These are phyloP conservation scores for Zalerion maritima DNA, from an alignment of 495 filamentous ascomycete genomes.

Conservation along the genomic window DNA sequence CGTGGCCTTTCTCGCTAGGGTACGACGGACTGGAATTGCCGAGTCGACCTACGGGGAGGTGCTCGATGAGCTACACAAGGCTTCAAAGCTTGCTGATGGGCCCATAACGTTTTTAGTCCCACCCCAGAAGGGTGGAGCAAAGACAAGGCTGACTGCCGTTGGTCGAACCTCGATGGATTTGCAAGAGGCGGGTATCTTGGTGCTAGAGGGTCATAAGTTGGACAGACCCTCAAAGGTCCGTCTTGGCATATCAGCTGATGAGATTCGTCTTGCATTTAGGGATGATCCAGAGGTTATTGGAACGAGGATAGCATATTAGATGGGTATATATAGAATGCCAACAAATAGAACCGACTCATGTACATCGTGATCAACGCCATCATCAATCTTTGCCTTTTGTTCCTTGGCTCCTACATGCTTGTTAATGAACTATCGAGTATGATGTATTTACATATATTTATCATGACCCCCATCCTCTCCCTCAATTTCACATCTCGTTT, in stretches of 20 bases:
- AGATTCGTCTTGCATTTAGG: constrained; percentile 71
- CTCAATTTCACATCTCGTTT: no score
- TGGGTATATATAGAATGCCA: no score
- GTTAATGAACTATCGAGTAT: no score
- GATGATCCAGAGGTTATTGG: constrained; percentile 79
- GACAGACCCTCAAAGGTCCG: constrained; percentile 79
- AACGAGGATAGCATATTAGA: constrained; percentile 37
- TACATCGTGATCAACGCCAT: no score
- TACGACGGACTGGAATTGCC: constrained; percentile 67
- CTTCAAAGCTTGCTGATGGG: constrained; percentile 48
- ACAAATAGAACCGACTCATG: no score
- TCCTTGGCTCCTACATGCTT: no score
- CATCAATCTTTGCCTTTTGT: no score
- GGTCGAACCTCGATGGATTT: constrained; percentile 64
- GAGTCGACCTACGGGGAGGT: constrained; percentile 87
- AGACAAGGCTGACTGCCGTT: constrained; percentile 49
- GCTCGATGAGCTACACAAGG: constrained; percentile 71
- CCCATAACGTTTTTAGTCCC: constrained; percentile 17
- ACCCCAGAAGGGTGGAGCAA: constrained; percentile 7
- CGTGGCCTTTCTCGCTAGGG: constrained; percentile 60
- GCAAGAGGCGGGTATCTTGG: constrained; percentile 73
- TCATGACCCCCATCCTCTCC: no score
- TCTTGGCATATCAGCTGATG: constrained; percentile 74
- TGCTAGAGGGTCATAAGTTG: constrained; percentile 60
- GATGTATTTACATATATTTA: no score